These are phyloP conservation scores for Ocimum tenuiflorum DNA, from an alignment of 257 asterid species.

Conservation along the genomic window DNA sequence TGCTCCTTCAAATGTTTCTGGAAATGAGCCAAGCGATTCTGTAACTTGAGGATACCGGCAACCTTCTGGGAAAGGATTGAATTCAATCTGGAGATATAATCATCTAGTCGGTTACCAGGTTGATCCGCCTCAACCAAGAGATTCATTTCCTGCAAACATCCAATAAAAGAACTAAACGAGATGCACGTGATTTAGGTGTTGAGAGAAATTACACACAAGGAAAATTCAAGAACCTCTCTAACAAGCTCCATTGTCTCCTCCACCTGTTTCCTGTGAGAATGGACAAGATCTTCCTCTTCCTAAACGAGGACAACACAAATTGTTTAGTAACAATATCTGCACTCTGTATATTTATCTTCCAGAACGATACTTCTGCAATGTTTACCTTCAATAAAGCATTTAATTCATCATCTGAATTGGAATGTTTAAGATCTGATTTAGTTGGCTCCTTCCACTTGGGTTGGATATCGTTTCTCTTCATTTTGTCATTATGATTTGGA, in stretches of 20 bases:
- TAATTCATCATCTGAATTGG: conserved; percentile 54
- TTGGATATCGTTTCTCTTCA: conserved; percentile 55
- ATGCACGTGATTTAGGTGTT: neutral
- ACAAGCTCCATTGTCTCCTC: conserved; percentile 88
- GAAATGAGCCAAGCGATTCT: conserved; percentile 74
- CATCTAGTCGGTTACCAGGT: conserved; percentile 86
- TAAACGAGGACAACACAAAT: conserved; percentile 24
- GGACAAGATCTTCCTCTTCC: conserved; percentile 93
- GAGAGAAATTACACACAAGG: neutral
- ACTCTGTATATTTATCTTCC: neutral
- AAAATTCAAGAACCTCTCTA: conserved; percentile 59
- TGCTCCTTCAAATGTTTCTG: conserved; percentile 83
- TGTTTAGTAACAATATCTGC: neutral
- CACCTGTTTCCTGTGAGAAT: conserved; percentile 79
- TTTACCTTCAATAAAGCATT: conserved; percentile 67
- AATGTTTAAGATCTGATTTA: conserved; percentile 48
- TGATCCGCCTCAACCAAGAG: conserved; percentile 90
- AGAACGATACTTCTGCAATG: neutral
- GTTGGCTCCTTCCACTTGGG: conserved; percentile 73
- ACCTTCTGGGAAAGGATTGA: conserved; percentile 88
- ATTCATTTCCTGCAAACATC: conserved; percentile 72
- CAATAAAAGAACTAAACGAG: neutral
- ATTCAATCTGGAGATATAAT: conserved; percentile 64
- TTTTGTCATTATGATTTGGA: conserved; percentile 46
- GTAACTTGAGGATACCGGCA: conserved; percentile 70